Evolutionary conservation across 352 stramenopile genomes (phyloP).

Genomic region (Globisporangium cederbergense): DNA sequence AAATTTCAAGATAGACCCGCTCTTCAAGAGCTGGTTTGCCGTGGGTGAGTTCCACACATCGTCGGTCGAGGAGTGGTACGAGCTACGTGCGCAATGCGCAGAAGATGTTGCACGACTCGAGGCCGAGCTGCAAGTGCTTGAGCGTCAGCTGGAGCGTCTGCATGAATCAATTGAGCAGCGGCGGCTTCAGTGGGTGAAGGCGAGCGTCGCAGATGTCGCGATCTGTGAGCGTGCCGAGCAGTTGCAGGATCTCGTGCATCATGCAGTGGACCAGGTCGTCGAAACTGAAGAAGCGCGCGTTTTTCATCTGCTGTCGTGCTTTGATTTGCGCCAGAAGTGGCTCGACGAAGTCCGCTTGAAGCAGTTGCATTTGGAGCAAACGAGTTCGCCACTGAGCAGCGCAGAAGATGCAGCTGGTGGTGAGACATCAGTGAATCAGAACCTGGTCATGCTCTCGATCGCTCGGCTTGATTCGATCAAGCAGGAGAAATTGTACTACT

Average conservation of each 20-base stretch:
- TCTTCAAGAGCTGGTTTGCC: constrained; percentile 33
- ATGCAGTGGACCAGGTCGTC: constrained; percentile 18
- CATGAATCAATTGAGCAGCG: constrained; percentile 12
- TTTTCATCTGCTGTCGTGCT: constrained; percentile 20
- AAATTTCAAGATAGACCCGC: constrained; percentile 34
- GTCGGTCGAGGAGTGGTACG: constrained; percentile 26
- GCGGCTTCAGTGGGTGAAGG: constrained; percentile 24
- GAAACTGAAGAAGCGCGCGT: constrained; percentile 25
- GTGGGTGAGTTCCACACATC: constrained; percentile 32
- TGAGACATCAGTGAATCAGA: constrained; percentile 21
- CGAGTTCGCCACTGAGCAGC: neutral
- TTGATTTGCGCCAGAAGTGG: constrained; percentile 28
- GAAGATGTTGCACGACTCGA: constrained; percentile 24
- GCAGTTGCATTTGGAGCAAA: neutral
- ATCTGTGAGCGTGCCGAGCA: constrained; percentile 20
- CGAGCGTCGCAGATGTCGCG: constrained; percentile 26
- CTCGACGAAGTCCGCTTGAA: constrained; percentile 14
- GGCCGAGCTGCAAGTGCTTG: constrained; percentile 18
- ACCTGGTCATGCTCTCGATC: constrained; percentile 35
- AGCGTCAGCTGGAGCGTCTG: constrained; percentile 11
- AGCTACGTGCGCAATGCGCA: constrained; percentile 22
- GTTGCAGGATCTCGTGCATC: constrained; percentile 27
- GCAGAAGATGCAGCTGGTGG: neutral
- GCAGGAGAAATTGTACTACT: constrained; percentile 28
- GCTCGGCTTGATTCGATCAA: constrained; percentile 37